Evolutionary conservation across 352 stramenopile species (phyloP).

Genomic region (Pythium inflatum): DNA sequence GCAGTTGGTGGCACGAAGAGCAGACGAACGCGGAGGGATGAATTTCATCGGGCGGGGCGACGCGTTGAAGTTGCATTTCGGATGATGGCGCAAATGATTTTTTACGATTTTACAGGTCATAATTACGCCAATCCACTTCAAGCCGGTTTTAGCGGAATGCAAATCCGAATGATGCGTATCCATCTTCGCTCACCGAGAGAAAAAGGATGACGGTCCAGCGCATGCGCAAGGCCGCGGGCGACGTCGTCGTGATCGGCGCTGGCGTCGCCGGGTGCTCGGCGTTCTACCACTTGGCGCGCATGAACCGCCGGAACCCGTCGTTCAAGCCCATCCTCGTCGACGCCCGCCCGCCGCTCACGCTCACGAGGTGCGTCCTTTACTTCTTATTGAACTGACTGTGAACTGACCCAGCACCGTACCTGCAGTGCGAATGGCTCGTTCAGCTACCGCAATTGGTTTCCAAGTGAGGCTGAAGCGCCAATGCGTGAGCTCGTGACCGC

Average conservation of each 20-base stretch:
- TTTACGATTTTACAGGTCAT: conserved; percentile 10
- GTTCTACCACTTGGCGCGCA: conserved; percentile 74
- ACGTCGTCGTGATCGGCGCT: conserved; percentile 76
- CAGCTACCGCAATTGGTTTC: conserved; percentile 86
- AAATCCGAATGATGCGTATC: conserved; percentile 13
- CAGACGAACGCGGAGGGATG: not conserved
- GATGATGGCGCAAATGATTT: conserved; percentile 8
- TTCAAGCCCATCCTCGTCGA: conserved; percentile 82
- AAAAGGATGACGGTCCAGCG: conserved; percentile 34
- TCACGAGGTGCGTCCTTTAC: conserved; percentile 70
- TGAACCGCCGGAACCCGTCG: conserved; percentile 58
- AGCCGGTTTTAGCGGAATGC: conserved; percentile 13
- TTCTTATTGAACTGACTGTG: too few species aligned
- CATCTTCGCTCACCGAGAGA: conserved; percentile 7
- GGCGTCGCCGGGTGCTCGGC: conserved; percentile 77
- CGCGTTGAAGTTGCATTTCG: conserved; percentile 24
- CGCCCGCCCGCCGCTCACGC: conserved; percentile 59
- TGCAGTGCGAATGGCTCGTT: conserved; percentile 74
- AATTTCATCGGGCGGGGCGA: conserved; percentile 7
- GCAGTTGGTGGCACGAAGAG: conserved; percentile 23
- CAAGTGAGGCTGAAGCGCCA: conserved; percentile 62
- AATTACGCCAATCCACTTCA: conserved; percentile 21
- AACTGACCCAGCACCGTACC: too few species aligned
- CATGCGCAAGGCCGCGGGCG: conserved; percentile 54
- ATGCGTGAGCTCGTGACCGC: conserved; percentile 73